A percentile compares a stretch with the other conserved stretches of the same genome.
phyloP scores from a whole-genome alignment of 2,329 filamentous ascomycete genomes.

The Cylindrodendrum hubeiense region DNA sequence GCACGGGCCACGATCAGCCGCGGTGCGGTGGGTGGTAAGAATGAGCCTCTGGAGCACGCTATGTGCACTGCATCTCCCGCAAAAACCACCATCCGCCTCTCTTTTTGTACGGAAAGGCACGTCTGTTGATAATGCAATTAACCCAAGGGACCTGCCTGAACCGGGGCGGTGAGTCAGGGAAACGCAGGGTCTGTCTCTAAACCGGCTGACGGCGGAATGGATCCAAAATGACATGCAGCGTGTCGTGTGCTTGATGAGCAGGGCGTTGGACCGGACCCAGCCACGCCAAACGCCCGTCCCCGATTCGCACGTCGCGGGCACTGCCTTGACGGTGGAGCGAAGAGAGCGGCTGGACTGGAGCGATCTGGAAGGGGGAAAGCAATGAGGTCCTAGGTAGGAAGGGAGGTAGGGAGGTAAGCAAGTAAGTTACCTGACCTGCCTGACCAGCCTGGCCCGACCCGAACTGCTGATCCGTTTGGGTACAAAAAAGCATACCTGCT shows the following conservation, averaged over 20 bases:
- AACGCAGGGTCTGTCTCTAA: conserved; percentile 6
- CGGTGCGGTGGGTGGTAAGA: too few relatives aligned
- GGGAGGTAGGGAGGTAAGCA: too few relatives aligned
- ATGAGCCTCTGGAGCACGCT: too few relatives aligned
- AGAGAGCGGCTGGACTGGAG: conserved; percentile 6
- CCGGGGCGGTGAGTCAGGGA: conserved; percentile 20
- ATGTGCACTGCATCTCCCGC: too few relatives aligned
- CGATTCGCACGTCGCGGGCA: conserved; percentile 30
- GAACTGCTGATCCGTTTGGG: not conserved
- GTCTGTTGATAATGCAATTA: too few relatives aligned
- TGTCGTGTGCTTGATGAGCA: conserved; percentile 34
- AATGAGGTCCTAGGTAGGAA: too few relatives aligned
- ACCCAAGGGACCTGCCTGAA: not conserved
- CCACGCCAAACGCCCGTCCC: conserved; percentile 35
- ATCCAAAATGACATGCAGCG: conserved; percentile 17
- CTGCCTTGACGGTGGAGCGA: conserved; percentile 1
- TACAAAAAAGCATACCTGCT: conserved; percentile 2
- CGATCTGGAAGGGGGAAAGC: not conserved
- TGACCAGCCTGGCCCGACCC: too few relatives aligned
- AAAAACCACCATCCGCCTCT: not conserved
- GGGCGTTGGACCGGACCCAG: conserved; percentile 14
- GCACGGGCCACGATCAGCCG: not conserved
- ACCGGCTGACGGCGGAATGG: not conserved
- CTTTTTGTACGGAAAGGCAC: not conserved
- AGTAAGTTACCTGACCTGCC: conserved; percentile 6